Base-by-base conservation (phyloP, 495 filamentous ascomycete species). In the Parathielavia hyrcaniae region DNA sequence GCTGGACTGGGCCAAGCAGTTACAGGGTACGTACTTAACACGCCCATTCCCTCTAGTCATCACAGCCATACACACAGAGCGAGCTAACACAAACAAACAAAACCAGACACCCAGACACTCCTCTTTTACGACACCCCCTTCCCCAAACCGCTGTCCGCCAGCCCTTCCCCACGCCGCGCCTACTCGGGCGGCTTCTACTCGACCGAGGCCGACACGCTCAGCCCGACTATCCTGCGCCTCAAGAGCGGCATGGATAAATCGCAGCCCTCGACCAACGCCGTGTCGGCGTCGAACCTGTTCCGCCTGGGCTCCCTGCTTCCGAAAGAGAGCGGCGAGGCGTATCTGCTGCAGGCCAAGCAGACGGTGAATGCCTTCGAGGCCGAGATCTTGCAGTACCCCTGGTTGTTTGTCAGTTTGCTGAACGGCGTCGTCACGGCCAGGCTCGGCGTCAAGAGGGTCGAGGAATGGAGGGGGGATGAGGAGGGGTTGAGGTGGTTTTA, bases 181-280 rank as follows among this genome's bases (percentile, higher is more conserved):
- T 68, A 72, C 52, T 73, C 74, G 30, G 82, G 86, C 32, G 93
- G 85, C 43, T 98, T 96, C 77, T 98, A 92, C 74, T 89, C 86
- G n/a, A 96, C 90, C 10, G 78, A 81, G 10, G 73, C 79, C 3
- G 77, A 71, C 26, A 67, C 75, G 61, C 82, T 85, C 10, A 79
- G 86, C 14, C 84, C 91, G 61, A 82, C 90, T 19, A 84, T 98
- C 53, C 81, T 97, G 22, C 85, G 93, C 9, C 78, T 96, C 55
- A 98, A 98, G 73, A 88, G 89, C 55, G 93, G 89, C 50, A 95
- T 96, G 75, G 93, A 98, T 69, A 87, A 86, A 38, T 86, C 88
- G 16, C 87, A 90, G 51, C 95, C 93, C 1, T 92, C 88, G 1
- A 84, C 89, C 23, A 98, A 98, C 65, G 91, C 89, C 30, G 79